phyloP scores from a whole-genome alignment of 2,329 filamentous ascomycete species.

The Apiospora koreana region DNA sequence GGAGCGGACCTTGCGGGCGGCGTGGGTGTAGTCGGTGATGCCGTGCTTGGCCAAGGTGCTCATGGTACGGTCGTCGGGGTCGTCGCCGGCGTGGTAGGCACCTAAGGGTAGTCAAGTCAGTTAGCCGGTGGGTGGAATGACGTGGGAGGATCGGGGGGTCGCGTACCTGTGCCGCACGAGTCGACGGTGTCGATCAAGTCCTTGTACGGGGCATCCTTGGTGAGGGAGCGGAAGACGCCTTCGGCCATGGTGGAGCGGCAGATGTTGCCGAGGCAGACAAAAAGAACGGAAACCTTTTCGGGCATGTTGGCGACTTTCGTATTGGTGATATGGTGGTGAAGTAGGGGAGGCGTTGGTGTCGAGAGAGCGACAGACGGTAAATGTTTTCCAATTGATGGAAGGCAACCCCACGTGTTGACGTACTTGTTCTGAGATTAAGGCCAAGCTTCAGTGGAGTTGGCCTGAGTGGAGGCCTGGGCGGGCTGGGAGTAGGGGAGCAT shows the following conservation, averaged over 20 bases:
- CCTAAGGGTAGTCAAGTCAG: slow-evolving; percentile 40
- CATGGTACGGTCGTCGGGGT: slow-evolving; percentile 83
- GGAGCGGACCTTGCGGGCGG: slow-evolving; percentile 72
- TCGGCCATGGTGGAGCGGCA: slow-evolving; percentile 95
- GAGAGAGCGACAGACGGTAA: neutral
- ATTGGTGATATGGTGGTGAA: neutral
- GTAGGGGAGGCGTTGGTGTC: neutral
- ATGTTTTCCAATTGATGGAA: neutral
- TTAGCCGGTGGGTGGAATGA: neutral
- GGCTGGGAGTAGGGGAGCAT: neutral
- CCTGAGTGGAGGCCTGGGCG: no score
- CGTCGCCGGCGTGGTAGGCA: slow-evolving; percentile 78
- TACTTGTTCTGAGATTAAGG: neutral
- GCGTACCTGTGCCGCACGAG: slow-evolving; percentile 77
- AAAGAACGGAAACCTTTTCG: slow-evolving; percentile 70
- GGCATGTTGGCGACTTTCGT: slow-evolving; percentile 4
- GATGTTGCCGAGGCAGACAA: slow-evolving; percentile 97
- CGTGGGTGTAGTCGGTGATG: slow-evolving; percentile 76
- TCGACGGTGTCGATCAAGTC: slow-evolving; percentile 70
- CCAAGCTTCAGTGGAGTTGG: neutral
- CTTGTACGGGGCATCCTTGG: slow-evolving; percentile 60
- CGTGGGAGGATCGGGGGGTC: neutral
- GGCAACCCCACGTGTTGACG: neutral
- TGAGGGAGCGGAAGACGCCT: slow-evolving; percentile 80
- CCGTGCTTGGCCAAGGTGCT: slow-evolving; percentile 72